Percentiles rank a stretch among this genome's conserved stretches.
phyloP scores from a whole-genome alignment of 1,139 yeast species.

The Pichia terricola region DNA sequence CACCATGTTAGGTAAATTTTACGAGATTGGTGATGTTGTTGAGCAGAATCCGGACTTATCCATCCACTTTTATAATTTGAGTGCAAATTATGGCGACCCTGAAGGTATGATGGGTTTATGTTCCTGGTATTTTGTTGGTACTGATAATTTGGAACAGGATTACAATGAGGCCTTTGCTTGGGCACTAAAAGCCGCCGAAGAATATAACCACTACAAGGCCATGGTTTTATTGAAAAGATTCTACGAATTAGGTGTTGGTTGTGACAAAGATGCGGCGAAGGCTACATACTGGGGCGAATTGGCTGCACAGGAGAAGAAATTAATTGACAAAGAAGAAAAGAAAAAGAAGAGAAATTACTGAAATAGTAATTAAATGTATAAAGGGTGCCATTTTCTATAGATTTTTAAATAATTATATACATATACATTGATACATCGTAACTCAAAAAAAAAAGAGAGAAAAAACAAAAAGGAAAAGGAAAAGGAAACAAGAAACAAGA shows the following conservation, averaged over 20 bases:
- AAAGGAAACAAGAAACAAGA: neutral
- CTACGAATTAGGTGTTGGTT: constrained; percentile 82
- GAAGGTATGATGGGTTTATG: constrained; percentile 88
- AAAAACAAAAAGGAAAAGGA: neutral
- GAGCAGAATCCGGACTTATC: constrained; percentile 79
- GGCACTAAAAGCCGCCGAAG: constrained; percentile 80
- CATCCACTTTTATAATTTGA: constrained; percentile 86
- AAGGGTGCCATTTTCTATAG: neutral
- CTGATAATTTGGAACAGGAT: constrained; percentile 68
- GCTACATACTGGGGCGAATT: constrained; percentile 64
- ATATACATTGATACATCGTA: too few species aligned
- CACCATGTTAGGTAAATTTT: constrained; percentile 68
- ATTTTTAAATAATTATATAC: too few species aligned
- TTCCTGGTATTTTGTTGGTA: constrained; percentile 94
- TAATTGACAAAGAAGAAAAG: neutral
- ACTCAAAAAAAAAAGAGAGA: neutral
- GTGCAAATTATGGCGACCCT: constrained; percentile 83
- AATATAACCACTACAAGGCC: constrained; percentile 61
- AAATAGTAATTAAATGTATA: neutral
- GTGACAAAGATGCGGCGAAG: constrained; percentile 45
- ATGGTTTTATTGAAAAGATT: constrained; percentile 83
- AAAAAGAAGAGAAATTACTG: neutral
- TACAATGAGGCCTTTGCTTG: constrained; percentile 87
- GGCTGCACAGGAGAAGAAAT: constrained; percentile 3
- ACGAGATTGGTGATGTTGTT: constrained; percentile 73